Evolutionary conservation across 495 filamentous ascomycete genomes (phyloP).

Genomic region (Penicillium odoratum): DNA sequence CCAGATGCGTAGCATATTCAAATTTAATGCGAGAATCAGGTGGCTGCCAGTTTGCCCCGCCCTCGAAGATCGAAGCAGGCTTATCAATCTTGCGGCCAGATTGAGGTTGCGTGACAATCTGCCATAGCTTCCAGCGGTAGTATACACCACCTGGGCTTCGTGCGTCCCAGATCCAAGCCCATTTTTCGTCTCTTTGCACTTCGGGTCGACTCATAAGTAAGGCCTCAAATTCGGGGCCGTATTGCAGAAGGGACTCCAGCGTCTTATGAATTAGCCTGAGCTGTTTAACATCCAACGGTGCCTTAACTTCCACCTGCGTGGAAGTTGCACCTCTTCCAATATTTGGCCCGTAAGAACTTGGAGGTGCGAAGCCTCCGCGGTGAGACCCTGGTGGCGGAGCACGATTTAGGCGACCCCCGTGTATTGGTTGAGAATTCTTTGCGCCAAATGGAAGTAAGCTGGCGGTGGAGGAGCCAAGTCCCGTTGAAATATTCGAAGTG

Average conservation of each 20-base stretch:
- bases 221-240: conserved; percentile 89
- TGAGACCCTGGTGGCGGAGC: conserved; percentile 62
- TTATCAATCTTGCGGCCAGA: conserved; percentile 23
- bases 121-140: conserved; percentile 91
- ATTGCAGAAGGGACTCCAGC: conserved; percentile 71
- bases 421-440: conserved; percentile 57
- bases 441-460: conserved; percentile 80
- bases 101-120: conserved; percentile 61
- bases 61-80: conserved; percentile 61
- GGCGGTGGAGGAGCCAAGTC: conserved; percentile 50
- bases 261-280: conserved; percentile 86
- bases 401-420: conserved; percentile 46
- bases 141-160: conserved; percentile 76
- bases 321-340: conserved; percentile 42
- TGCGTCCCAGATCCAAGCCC: conserved; percentile 93
- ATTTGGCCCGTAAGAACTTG: conserved; percentile 60
- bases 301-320: conserved; percentile 70
- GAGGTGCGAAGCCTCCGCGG: conserved; percentile 78
- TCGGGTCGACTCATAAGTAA: conserved; percentile 81
- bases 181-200: conserved; percentile 81
- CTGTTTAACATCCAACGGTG: conserved; percentile 76
- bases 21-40: conserved; percentile 67
- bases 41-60: conserved; percentile 66
- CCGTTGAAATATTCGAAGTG: conserved; percentile 51
- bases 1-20: conserved; percentile 70